Evolutionary conservation across 805 yeast genomes (phyloP), one percentile per base, ranked within the genome.

Genomic region (Osmozyma mogii): DNA sequence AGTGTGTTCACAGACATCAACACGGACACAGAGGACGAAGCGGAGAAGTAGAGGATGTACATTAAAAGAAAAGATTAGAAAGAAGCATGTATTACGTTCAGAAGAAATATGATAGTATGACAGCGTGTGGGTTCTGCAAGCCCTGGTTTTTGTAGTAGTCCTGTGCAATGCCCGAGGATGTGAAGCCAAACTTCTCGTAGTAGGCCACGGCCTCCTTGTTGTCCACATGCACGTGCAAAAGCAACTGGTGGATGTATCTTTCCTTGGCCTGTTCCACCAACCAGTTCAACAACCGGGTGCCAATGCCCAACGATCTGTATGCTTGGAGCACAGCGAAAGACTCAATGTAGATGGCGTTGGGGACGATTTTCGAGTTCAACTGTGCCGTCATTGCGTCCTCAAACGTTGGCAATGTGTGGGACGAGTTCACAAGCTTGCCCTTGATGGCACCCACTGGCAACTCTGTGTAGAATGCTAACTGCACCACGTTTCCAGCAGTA

Each of bases 401-500:
- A 22, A 44, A 49, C n/a, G 41, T 38, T 16, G 52, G 40, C 4
- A 62, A 43, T n/a, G 58, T 61, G 26, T 65, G 60, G 9, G 58
- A 43, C 13, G 72, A 61, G 33, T 66, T 64, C 30, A 68, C 56
- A 6, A 65, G 54, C 40, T 61, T 65, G 32, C 81, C 78, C 36
- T 77, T 75, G 28, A 85, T 58, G 4, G 76, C 79, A 10, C 92
- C 95, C 4, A 85, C 89, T 6, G 95, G 85, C 5, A 82, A 70
- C 45, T 81, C 95, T 28, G 79, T 70, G 52, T 67, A 80, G 54
- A 65, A 82, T 0, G 79, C 82, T 32, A 76, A 56, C 45, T 77
- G 68, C 19, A 68, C 66, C 19, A 79, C 56, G 17, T 74, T 77
- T 15, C 64, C 74, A 2, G 62, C 45, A 2, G 63, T 57, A 15